A percentile compares a stretch with the other conserved stretches of the same genome.
Conservation (phyloP, 495 filamentous ascomycete species). For the Podospora fimiseda region DNA sequence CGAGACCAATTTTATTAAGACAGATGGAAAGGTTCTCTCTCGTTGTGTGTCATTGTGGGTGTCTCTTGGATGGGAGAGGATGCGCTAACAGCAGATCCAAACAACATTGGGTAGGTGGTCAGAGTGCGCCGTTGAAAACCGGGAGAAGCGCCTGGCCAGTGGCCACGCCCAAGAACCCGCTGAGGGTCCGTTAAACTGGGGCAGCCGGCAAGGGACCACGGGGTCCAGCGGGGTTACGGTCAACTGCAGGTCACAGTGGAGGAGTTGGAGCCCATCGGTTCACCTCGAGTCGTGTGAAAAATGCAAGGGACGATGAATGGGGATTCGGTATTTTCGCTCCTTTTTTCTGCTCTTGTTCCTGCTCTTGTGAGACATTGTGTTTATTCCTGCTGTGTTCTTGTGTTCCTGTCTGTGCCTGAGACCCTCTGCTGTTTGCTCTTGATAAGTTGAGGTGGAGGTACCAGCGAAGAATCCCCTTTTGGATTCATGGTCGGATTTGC, state of each 20-base stretch:
- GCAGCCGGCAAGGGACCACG: background rate
- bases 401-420: background rate
- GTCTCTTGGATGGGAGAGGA: background rate
- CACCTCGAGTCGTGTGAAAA: background rate
- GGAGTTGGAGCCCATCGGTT: background rate
- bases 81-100: background rate
- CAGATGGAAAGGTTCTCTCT: background rate
- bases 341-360: too few species aligned
- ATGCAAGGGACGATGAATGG: background rate
- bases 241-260: background rate
- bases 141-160: background rate
- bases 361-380: background rate
- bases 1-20: background rate
- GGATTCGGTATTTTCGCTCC: background rate
- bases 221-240: background rate
- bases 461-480: too few species aligned
- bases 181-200: background rate
- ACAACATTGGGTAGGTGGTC: background rate
- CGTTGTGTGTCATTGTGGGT: background rate
- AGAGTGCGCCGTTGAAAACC: conserved; percentile 1
- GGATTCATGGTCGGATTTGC: too few species aligned
- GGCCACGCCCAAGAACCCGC: background rate
- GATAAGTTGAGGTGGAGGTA: too few species aligned
- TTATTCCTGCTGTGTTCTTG: background rate
- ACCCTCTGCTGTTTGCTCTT: background rate